These are phyloP conservation scores for Trametes sanguinea DNA, from an alignment of 768 basidiomycete genomes.

Conservation along the genomic window DNA sequence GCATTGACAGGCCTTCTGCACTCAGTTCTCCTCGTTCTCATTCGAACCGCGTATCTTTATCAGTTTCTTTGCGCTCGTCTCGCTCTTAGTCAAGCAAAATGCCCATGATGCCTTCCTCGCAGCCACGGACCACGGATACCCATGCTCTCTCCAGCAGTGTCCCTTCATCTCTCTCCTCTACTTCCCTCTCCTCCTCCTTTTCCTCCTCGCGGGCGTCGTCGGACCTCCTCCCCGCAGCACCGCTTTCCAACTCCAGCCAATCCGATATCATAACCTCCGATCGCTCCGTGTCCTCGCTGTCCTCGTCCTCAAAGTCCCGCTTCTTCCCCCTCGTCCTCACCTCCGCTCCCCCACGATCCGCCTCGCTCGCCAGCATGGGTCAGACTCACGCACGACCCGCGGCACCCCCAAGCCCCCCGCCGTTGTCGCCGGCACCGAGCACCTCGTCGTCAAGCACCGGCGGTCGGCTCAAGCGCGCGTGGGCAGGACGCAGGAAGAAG, in stretches of 20 bases:
- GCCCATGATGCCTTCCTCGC: constrained; percentile 20
- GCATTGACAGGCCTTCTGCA: constrained; percentile 21
- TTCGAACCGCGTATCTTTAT: constrained; percentile 24
- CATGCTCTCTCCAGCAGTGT: constrained; percentile 31
- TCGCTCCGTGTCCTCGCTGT: constrained; percentile 41
- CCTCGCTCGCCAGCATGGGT: constrained; percentile 41
- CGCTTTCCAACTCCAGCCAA: constrained; percentile 38
- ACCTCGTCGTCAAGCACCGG: constrained; percentile 45
- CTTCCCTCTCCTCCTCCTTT: constrained; percentile 48
- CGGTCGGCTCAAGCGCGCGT: constrained; percentile 58
- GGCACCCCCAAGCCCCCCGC: constrained; percentile 28
- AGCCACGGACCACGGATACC: constrained; percentile 26
- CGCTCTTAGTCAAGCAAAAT: constrained; percentile 20
- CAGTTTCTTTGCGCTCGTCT: constrained; percentile 22
- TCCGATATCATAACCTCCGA: constrained; percentile 47
- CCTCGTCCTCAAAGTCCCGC: constrained; percentile 30
- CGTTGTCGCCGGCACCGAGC: constrained; percentile 27
- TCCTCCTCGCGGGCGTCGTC: constrained; percentile 44
- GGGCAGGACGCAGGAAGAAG: constrained; percentile 58
- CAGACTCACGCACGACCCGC: constrained; percentile 35
- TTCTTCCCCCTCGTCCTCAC: constrained; percentile 33
- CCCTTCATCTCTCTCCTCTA: constrained; percentile 40
- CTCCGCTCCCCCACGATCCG: constrained; percentile 34
- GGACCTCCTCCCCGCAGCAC: constrained; percentile 40
- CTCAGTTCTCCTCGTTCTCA: constrained; percentile 11